Conservation (phyloP, 2,329 filamentous ascomycete species). For the Phialocephala subalpina region DNA sequence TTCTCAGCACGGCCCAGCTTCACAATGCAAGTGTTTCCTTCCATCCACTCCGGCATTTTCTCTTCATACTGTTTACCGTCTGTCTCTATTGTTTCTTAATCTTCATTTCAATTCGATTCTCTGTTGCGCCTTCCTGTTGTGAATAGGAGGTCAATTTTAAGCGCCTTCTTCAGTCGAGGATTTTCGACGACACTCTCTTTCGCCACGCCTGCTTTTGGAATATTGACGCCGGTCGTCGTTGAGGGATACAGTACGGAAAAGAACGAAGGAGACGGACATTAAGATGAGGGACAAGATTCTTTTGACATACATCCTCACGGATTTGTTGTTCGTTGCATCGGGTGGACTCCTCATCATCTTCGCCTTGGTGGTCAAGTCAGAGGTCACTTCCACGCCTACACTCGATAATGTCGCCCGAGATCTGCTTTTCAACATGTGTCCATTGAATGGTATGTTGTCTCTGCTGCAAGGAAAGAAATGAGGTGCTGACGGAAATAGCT, state of each 20-base stretch:
- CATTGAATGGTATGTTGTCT: slow-evolving; percentile 56
- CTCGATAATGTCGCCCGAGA: slow-evolving; percentile 57
- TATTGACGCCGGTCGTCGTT: slow-evolving; percentile 43
- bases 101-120: slow-evolving; percentile 21
- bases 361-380: slow-evolving; percentile 56
- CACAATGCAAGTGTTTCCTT: slow-evolving; percentile 37
- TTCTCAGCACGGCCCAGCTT: slow-evolving; percentile 23
- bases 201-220: slow-evolving; percentile 16
- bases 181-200: slow-evolving; percentile 28
- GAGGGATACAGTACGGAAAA: slow-evolving; percentile 2
- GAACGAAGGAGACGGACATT: slow-evolving; percentile 44
- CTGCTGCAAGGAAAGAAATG: background rate
- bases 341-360: slow-evolving; percentile 61
- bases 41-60: slow-evolving; percentile 17
- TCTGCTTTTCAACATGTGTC: slow-evolving; percentile 59
- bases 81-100: slow-evolving; percentile 29
- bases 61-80: slow-evolving; percentile 22
- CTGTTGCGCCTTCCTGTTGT: slow-evolving; percentile 22
- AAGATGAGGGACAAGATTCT: slow-evolving; percentile 60
- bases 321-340: slow-evolving; percentile 59
- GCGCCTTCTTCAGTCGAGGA: slow-evolving; percentile 18
- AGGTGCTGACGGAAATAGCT: slow-evolving; percentile 51
- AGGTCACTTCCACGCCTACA: slow-evolving; percentile 51
- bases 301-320: slow-evolving; percentile 56
- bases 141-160: slow-evolving; percentile 8